Evolutionary conservation across 2,329 filamentous ascomycete species (phyloP).

Genomic region (Emericellopsis atlantica): DNA sequence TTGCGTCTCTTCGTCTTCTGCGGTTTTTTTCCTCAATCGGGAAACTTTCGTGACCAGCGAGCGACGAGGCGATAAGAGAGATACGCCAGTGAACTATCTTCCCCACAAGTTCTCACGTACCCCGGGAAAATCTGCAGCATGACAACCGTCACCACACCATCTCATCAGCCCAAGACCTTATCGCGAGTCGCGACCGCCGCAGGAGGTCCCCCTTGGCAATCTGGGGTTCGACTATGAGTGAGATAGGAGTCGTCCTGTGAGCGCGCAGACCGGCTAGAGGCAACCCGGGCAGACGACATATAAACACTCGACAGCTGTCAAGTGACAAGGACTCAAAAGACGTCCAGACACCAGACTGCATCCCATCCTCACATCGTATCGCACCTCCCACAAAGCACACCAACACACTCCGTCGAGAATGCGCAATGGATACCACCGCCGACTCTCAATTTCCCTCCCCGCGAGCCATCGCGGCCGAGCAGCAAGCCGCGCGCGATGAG

Average conservation of each 20-base stretch:
- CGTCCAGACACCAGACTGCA: not conserved
- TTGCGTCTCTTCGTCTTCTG: not conserved
- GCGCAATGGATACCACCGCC: not conserved
- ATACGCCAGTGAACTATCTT: not conserved
- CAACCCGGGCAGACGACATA: not conserved
- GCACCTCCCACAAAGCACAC: not conserved
- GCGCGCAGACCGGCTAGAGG: not conserved
- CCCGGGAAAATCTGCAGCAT: not conserved
- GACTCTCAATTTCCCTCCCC: not conserved
- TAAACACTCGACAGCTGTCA: not conserved
- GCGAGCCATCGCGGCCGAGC: not conserved
- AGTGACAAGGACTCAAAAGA: not conserved
- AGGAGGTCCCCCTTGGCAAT: not conserved
- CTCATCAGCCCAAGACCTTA: not conserved
- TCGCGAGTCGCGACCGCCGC: not conserved
- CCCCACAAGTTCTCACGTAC: not conserved
- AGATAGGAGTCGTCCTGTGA: not conserved
- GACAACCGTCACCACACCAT: not conserved
- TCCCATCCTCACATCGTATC: not conserved
- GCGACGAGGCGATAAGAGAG: not conserved
- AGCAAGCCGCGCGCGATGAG: conserved; percentile 7
- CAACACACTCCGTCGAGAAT: not conserved
- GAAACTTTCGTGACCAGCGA: not conserved
- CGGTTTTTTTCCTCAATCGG: not conserved
- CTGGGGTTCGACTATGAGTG: not conserved